Evolutionary conservation across 2,329 filamentous ascomycete genomes (phyloP).

Genomic region (Cordyceps javanica): DNA sequence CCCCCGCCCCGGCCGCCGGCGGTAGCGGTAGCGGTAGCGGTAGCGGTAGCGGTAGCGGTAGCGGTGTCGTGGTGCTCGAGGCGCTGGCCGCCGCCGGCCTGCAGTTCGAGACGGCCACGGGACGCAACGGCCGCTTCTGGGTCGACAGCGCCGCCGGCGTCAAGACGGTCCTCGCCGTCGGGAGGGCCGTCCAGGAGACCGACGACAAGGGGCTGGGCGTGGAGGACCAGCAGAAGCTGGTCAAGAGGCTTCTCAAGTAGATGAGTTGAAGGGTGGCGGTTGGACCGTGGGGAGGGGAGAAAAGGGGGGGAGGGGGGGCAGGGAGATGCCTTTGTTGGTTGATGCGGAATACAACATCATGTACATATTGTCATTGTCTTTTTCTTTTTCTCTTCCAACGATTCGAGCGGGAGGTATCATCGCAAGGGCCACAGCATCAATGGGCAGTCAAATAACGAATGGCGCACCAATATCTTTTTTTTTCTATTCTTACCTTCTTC

Average conservation of each 20-base stretch:
- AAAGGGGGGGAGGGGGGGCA: too few relatives aligned
- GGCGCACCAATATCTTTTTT: too few relatives aligned
- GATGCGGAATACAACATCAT: too few relatives aligned
- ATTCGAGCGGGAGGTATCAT: too few relatives aligned
- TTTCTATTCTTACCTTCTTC: too few relatives aligned
- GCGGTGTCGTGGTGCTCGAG: conserved; percentile 67
- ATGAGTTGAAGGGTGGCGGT: conserved; percentile 38
- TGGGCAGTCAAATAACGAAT: too few relatives aligned
- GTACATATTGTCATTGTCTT: too few relatives aligned
- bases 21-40: conserved; percentile 51
- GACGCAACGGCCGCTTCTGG: conserved; percentile 89
- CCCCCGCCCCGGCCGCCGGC: too few relatives aligned
- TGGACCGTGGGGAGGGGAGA: not conserved
- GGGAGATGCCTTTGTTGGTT: too few relatives aligned
- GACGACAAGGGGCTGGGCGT: conserved; percentile 60
- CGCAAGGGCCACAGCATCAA: too few relatives aligned
- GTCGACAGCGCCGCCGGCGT: conserved; percentile 64
- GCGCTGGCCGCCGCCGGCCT: conserved; percentile 70
- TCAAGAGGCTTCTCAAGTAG: conserved; percentile 58
- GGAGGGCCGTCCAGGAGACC: conserved; percentile 69
- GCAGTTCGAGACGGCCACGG: conserved; percentile 88
- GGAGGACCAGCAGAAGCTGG: conserved; percentile 64
- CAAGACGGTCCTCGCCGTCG: conserved; percentile 69
- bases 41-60: conserved; percentile 50
- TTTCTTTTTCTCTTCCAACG: too few relatives aligned